These are phyloP conservation scores for Candida anutae DNA, from an alignment of 1,139 yeast species.

Conservation along the genomic window DNA sequence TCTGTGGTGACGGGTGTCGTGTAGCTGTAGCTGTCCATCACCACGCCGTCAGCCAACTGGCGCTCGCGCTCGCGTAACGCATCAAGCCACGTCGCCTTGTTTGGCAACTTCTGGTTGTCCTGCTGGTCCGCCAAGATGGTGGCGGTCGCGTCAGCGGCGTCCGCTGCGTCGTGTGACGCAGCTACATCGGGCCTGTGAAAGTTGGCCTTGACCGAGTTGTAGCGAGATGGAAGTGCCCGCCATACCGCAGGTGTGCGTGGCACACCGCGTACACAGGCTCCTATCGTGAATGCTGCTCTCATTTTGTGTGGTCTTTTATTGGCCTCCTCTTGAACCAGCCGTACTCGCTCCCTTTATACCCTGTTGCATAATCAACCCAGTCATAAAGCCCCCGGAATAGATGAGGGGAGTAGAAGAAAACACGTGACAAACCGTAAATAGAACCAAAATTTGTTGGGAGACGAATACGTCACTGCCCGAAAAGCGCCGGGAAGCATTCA, in stretches of 20 bases:
- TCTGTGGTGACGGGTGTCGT: conserved; percentile 67
- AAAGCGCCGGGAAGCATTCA: too few relatives aligned
- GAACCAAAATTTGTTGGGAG: too few relatives aligned
- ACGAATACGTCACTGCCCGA: too few relatives aligned
- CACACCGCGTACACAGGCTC: too few relatives aligned
- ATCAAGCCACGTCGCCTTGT: conserved; percentile 75
- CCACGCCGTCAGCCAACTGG: conserved; percentile 62
- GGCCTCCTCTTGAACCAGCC: too few relatives aligned
- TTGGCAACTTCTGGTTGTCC: conserved; percentile 31
- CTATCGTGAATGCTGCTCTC: too few relatives aligned
- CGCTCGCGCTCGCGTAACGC: conserved; percentile 71
- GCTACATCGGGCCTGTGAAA: conserved; percentile 33
- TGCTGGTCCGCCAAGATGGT: conserved; percentile 49
- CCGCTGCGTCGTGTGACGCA: conserved; percentile 38
- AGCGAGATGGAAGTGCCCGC: conserved; percentile 1
- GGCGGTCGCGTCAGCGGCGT: conserved; percentile 64
- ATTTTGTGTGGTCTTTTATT: too few relatives aligned
- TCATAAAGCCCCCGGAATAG: too few relatives aligned
- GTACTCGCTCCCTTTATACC: too few relatives aligned
- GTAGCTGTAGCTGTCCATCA: conserved; percentile 61
- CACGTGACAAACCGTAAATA: too few relatives aligned
- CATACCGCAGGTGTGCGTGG: neutral
- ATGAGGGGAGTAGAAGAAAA: too few relatives aligned
- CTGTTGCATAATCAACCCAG: too few relatives aligned
- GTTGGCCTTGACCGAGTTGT: conserved; percentile 6